phyloP scores from a whole-genome alignment of 2,329 filamentous ascomycete species.

The Exophiala bonariae region DNA sequence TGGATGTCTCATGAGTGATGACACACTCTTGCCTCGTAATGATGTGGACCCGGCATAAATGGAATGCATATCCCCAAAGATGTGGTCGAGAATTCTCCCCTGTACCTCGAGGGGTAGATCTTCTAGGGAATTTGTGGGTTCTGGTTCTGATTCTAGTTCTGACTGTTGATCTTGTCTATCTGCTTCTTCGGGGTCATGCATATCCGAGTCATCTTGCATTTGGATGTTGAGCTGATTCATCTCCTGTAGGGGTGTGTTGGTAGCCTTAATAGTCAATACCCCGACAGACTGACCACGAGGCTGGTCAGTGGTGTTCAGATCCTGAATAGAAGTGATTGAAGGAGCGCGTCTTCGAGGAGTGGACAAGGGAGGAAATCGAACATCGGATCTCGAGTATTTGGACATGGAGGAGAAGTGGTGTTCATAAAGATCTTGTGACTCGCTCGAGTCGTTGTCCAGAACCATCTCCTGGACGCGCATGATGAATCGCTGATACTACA shows the following conservation, averaged over 20 bases:
- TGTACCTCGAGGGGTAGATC: constrained; percentile 69
- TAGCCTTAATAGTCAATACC: constrained; percentile 19
- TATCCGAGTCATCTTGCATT: background rate
- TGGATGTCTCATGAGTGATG: constrained; percentile 62
- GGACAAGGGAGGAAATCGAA: constrained; percentile 22
- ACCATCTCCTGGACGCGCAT: constrained; percentile 24
- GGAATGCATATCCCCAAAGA: constrained; percentile 69
- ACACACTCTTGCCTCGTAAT: constrained; percentile 61
- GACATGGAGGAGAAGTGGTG: constrained; percentile 18
- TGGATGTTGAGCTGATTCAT: background rate
- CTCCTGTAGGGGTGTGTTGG: constrained; percentile 5
- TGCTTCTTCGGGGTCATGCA: background rate
- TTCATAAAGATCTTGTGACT: constrained; percentile 19
- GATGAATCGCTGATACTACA: background rate
- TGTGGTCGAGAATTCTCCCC: constrained; percentile 68
- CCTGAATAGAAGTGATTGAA: constrained; percentile 19
- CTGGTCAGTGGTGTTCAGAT: constrained; percentile 11
- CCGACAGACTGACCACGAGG: constrained; percentile 21
- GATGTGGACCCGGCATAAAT: constrained; percentile 56
- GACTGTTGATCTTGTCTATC: background rate
- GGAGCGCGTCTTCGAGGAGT: constrained; percentile 24
- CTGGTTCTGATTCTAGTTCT: background rate
- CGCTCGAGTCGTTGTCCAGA: constrained; percentile 18
- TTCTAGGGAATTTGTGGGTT: constrained; percentile 14
- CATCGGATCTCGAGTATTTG: constrained; percentile 22